phyloP scores from a whole-genome alignment of 2,329 filamentous ascomycete species.

The Aspergillus luchuensis region DNA sequence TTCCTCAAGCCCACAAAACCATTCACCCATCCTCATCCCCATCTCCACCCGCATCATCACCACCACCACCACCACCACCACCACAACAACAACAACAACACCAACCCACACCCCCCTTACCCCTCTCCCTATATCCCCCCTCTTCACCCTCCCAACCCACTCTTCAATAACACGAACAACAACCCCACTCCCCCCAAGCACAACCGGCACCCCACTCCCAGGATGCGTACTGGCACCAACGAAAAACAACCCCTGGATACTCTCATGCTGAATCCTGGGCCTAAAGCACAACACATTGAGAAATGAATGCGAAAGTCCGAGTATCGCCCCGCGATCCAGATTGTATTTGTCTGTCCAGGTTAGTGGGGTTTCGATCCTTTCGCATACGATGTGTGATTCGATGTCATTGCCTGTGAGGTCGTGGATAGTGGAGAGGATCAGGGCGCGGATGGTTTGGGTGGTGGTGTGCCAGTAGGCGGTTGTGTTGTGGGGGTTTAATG shows the following conservation, averaged over 20 bases:
- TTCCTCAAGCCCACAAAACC: neutral
- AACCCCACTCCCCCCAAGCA: conserved; percentile 20
- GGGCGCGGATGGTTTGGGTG: neutral
- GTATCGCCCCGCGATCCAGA: conserved; percentile 72
- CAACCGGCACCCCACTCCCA: conserved; percentile 72
- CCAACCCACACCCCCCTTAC: too few relatives aligned
- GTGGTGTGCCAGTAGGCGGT: neutral
- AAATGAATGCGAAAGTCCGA: conserved; percentile 71
- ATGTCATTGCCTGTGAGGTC: conserved; percentile 61
- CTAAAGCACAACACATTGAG: conserved; percentile 51
- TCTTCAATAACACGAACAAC: conserved; percentile 6
- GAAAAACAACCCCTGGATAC: conserved; percentile 58
- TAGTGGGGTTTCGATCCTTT: conserved; percentile 66
- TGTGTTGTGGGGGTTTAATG: neutral
- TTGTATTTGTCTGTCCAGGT: conserved; percentile 71
- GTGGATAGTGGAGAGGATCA: conserved; percentile 44
- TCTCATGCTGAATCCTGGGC: conserved; percentile 32
- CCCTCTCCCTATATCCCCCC: neutral
- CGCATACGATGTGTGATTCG: conserved; percentile 55
- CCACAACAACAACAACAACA: neutral
- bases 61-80: neutral
- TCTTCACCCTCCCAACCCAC: neutral
- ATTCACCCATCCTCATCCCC: neutral
- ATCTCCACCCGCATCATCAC: neutral
- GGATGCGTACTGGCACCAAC: conserved; percentile 76